Conservation (phyloP, 73 alveolate genomes). For the Paramecium biaurelia region DNA sequence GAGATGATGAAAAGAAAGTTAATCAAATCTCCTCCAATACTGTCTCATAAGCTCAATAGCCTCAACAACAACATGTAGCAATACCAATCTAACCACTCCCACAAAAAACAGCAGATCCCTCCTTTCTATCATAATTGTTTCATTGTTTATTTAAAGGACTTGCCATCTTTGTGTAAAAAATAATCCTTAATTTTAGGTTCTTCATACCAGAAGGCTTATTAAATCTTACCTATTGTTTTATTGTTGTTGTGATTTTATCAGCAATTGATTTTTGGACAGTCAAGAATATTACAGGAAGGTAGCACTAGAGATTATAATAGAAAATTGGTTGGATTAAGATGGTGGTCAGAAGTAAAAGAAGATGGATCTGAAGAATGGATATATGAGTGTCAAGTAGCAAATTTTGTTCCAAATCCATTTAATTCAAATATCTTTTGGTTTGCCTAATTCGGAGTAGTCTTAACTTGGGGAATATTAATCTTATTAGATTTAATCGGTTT, state of each 20-base stretch:
- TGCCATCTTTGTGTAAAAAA: background rate
- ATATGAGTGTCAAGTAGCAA: conserved; percentile 75
- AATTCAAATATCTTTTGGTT: conserved; percentile 73
- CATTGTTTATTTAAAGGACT: conserved; percentile 5
- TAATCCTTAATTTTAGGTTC: background rate
- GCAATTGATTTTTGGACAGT: conserved; percentile 84
- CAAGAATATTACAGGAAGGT: conserved; percentile 85
- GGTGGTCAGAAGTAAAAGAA: conserved; percentile 92
- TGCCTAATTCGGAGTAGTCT: conserved; percentile 57
- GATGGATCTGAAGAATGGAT: conserved; percentile 92
- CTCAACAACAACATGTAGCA: background rate
- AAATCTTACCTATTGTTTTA: background rate
- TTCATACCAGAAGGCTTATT: background rate
- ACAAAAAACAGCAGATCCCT: background rate
- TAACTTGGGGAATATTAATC: conserved; percentile 67
- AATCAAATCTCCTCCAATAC: background rate
- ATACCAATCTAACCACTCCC: background rate
- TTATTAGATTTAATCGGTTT: conserved; percentile 62
- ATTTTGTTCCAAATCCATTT: conserved; percentile 64
- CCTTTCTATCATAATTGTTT: background rate
- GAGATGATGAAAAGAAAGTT: conserved; percentile 43
- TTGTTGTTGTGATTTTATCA: background rate
- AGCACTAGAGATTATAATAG: background rate
- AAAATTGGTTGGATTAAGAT: conserved; percentile 83
- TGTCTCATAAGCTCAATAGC: background rate